These are phyloP conservation scores for Chaetomium sp. DNA, from an alignment of 2,329 filamentous ascomycete genomes.

Conservation along the genomic window DNA sequence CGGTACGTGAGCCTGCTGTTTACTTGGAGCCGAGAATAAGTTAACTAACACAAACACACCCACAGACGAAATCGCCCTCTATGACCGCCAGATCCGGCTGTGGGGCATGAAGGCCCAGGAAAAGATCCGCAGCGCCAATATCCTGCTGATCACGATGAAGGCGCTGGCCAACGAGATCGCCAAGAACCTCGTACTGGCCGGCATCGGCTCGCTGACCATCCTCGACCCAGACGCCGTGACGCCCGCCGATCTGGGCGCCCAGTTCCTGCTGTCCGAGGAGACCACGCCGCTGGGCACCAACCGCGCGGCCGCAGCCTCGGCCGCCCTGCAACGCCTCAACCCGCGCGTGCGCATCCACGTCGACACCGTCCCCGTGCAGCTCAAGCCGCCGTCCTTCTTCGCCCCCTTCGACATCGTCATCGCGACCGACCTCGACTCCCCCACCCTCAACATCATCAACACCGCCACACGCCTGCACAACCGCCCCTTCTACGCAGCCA, in stretches of 20 bases:
- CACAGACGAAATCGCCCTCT: constrained; percentile 91
- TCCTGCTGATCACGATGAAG: constrained; percentile 82
- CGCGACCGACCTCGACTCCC: constrained; percentile 77
- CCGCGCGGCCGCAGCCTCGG: constrained; percentile 72
- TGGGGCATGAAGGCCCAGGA: constrained; percentile 97
- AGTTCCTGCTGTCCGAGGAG: constrained; percentile 68
- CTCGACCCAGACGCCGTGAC: constrained; percentile 70
- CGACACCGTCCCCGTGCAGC: constrained; percentile 60
- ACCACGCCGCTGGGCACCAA: constrained; percentile 70
- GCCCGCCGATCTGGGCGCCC: constrained; percentile 71
- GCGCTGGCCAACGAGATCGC: constrained; percentile 90
- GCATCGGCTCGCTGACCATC: constrained; percentile 83
- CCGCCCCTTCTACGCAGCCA: constrained; percentile 82
- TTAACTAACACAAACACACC: neutral
- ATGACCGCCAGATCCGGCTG: constrained; percentile 93
- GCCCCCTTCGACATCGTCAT: constrained; percentile 77
- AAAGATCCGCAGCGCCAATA: constrained; percentile 80
- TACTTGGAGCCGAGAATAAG: neutral
- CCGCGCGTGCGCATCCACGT: constrained; percentile 73
- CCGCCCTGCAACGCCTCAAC: constrained; percentile 79
- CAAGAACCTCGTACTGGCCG: constrained; percentile 93
- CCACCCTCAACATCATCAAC: constrained; percentile 72
- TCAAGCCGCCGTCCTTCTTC: constrained; percentile 69
- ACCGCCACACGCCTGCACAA: constrained; percentile 72
- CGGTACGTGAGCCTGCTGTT: constrained; percentile 19